Evolutionary conservation across 2,329 filamentous ascomycete species (phyloP), one percentile per base, ranked within the genome.

Genomic region (Helminthosporium solani): DNA sequence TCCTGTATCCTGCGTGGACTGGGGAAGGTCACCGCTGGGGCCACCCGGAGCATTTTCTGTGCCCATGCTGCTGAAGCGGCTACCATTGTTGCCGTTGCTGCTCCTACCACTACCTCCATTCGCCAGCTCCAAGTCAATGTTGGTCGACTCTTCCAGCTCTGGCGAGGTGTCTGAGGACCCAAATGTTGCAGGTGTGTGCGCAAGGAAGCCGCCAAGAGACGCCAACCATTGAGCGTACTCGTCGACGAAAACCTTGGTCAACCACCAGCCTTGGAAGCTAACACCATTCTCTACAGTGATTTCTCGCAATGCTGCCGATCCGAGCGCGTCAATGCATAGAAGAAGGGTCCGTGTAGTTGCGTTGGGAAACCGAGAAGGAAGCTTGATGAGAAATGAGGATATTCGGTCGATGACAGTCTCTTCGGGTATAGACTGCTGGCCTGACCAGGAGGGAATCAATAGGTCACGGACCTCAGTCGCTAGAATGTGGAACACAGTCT

Each of bases 241-340:
- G 63, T 96, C 91, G 42, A 96, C 82, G 78, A 92, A 97, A 47
- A 92, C 91, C 68, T 96, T 96, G 3, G 90, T 90, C 47, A 96
- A 88, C 88, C 88, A 94, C 90, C 90, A 95, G 5, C 87, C 85
- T n/a, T 88, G 86, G 63, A 92, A 95, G 62, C 87, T 91, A 63
- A 85, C 83, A 15, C 86, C 87, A 54, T 87, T 85, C 33, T 83
- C 79, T 40, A 94, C 84, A 0, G 88, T 94, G 46, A 95, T 80
- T 59, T 95, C 90, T 44, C 89, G 80, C 75, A 94, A 83, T 15
- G 88, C 85, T 16, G 87, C 84, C 7, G 86, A 89, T 11, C 88
- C 86, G 18, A 94, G 76, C 19, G 84, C 80, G 57, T 89, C 85
- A 33, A 92, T 84, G 54, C 85, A 89, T 71, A 85, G 86, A 8